Conservation (phyloP, 1,284 basidiomycete genomes). For the Microbotryum lychnidis-dioicae region DNA sequence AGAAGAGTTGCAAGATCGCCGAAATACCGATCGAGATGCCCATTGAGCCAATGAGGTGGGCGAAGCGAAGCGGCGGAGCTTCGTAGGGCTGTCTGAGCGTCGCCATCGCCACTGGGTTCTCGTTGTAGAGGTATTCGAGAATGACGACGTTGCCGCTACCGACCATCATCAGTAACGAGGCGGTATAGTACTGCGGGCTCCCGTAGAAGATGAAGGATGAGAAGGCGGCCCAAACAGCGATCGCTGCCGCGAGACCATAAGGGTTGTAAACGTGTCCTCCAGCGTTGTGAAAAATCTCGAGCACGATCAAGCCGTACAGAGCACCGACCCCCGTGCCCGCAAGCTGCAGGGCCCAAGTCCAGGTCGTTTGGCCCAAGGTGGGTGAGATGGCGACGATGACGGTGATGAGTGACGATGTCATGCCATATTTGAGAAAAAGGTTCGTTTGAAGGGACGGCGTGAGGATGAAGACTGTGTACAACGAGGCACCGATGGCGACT, state of each 20-base stretch:
- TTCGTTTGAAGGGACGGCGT: constrained; percentile 17
- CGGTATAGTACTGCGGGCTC: constrained; percentile 19
- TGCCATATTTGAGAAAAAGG: constrained; percentile 18
- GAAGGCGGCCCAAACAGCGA: constrained; percentile 18
- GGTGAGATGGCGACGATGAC: constrained; percentile 23
- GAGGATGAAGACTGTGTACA: constrained; percentile 24
- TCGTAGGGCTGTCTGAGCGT: constrained; percentile 7
- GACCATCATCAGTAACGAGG: constrained; percentile 9
- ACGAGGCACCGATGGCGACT: constrained; percentile 18
- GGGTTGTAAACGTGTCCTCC: constrained; percentile 42
- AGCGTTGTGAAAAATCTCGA: constrained; percentile 36
- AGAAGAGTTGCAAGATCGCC: constrained; percentile 24
- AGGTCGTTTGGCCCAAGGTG: constrained; percentile 20
- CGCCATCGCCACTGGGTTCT: constrained; percentile 3
- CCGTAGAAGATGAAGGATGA: constrained; percentile 19
- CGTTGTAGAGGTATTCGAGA: constrained; percentile 24
- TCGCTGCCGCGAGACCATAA: constrained; percentile 13
- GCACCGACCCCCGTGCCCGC: constrained; percentile 23
- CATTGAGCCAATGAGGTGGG: constrained; percentile 16
- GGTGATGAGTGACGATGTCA: constrained; percentile 22
- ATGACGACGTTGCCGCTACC: constrained; percentile 17
- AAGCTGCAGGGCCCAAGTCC: constrained; percentile 23
- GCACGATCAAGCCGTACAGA: constrained; percentile 28
- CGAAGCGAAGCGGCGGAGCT: constrained; percentile 18
- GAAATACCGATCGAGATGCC: constrained; percentile 23